These are phyloP conservation scores for Fonsecaea multimorphosa DNA, from an alignment of 2,329 filamentous ascomycete genomes.

Conservation along the genomic window DNA sequence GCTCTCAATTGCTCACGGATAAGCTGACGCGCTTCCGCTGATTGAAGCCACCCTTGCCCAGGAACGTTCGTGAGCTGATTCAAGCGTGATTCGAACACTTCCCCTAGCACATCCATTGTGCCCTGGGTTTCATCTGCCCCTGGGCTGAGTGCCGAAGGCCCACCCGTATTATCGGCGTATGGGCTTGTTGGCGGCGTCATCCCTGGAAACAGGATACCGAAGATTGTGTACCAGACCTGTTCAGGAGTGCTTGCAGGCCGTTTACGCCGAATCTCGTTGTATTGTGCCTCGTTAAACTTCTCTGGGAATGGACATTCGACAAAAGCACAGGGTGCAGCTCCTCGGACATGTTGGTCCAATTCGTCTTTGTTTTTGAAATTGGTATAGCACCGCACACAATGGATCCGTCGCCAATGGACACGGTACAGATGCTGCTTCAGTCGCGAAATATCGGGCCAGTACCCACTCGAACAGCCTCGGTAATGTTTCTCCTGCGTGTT, in stretches of 20 bases:
- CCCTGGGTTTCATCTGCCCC: conserved; percentile 20
- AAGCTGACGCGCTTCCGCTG: conserved; percentile 22
- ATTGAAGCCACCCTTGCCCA: conserved; percentile 31
- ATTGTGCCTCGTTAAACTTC: conserved; percentile 36
- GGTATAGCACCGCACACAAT: conserved; percentile 34
- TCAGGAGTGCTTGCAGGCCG: conserved; percentile 33
- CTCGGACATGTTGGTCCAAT: conserved; percentile 31
- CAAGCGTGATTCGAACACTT: conserved; percentile 33
- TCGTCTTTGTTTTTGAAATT: conserved; percentile 30
- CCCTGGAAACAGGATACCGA: conserved; percentile 36
- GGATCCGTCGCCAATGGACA: conserved; percentile 34
- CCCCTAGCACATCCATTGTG: conserved; percentile 25
- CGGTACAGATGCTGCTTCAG: conserved; percentile 40
- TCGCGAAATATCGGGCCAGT: conserved; percentile 38
- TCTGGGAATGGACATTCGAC: conserved; percentile 38
- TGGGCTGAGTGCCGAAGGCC: conserved; percentile 13
- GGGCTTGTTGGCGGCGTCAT: conserved; percentile 32
- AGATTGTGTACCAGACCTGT: conserved; percentile 39
- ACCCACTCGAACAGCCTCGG: conserved; percentile 36
- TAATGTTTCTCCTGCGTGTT: conserved; percentile 37
- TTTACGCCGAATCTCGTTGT: conserved; percentile 36
- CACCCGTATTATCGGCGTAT: conserved; percentile 33
- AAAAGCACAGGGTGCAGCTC: conserved; percentile 19
- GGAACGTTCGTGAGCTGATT: conserved; percentile 24
- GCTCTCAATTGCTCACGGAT: conserved; percentile 31